Evolutionary conservation across 148 eudicot species (phyloP), one percentile per base, ranked within the genome.

Genomic region (Nyssa sinensis): DNA sequence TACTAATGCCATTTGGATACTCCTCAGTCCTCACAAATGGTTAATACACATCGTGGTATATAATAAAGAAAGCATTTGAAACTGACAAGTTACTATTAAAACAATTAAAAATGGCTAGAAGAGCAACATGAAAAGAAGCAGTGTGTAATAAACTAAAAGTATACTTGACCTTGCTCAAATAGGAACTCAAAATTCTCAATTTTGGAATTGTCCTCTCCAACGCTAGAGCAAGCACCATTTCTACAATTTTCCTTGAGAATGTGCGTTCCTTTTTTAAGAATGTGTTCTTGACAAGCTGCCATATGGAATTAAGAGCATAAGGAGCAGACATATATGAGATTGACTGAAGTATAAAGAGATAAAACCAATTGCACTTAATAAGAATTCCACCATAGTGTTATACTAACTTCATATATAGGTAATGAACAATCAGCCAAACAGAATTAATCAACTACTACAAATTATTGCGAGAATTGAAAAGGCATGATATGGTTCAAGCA

Each of bases 231-330:
- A 73, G 27, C 28, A 73, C 61, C 69, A 73, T 63, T 69, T 73
- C 69, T 47, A 49, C 59, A 73, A 73, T 31, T 73, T 73, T 73
- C 69, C 76, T 73, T n/a, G 55, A 47, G 61, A 73, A 64, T 64
- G 69, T 73, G 23, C 76, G 76, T 25, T 73, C 76, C 47, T 73
- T 73, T 37, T 73, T 62, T 44, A 73, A 41, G 19, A 73, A 64
- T 30, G 62, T 44, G 69, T 62, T 73, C 55, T 73, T 73, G 60
- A 73, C 69, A 47, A 73, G 76, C 76, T 73, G 76, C 69, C 69
- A 73, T 10, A 9, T 10, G 61, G 29, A 64, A 41, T 25, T 27
- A 8, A 64, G 41, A 73, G 9, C 6, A 27, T 60, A 51, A 7
- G 55, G 31, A 55, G 5, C 24, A 55, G 59, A 55, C 17, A 44